Conservation (phyloP, 2,329 filamentous ascomycete genomes). For the Colletotrichum sp. region DNA sequence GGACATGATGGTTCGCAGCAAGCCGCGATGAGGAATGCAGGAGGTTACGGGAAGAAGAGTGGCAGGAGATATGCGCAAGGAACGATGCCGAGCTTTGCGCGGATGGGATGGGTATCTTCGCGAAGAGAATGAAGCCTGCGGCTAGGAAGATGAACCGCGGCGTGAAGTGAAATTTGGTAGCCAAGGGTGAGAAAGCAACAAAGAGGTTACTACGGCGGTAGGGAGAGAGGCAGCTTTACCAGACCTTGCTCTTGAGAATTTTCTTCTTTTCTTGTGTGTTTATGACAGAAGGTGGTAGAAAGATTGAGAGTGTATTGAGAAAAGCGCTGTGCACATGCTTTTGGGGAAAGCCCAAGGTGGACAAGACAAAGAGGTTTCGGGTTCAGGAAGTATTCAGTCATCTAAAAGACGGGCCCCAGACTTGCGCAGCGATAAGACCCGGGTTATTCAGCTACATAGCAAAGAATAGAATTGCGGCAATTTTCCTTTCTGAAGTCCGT, state of each 20-base stretch:
- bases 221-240: no score
- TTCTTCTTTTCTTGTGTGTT: no score
- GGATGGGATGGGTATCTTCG: not conserved
- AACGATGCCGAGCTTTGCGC: fast-evolving
- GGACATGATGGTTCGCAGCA: not conserved
- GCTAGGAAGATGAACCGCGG: fast-evolving
- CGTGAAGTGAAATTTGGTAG: not conserved
- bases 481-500: no score
- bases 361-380: not conserved
- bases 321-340: not conserved
- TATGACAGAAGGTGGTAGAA: not conserved
- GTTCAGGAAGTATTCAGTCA: not conserved
- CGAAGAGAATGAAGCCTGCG: fast-evolving
- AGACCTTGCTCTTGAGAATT: no score
- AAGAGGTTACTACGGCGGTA: fast-evolving
- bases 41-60: fast-evolving
- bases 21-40: fast-evolving
- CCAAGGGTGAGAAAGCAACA: no score
- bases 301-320: not conserved
- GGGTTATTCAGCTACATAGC: no score
- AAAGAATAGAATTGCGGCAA: no score
- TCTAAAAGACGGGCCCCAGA: no score
- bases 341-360: not conserved
- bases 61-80: fast-evolving
- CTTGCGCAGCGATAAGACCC: no score